A percentile compares a stretch with the other conserved stretches of the same genome.
Evolutionary conservation across 768 basidiomycete species (phyloP).

Genomic region (Ramaria rubella): DNA sequence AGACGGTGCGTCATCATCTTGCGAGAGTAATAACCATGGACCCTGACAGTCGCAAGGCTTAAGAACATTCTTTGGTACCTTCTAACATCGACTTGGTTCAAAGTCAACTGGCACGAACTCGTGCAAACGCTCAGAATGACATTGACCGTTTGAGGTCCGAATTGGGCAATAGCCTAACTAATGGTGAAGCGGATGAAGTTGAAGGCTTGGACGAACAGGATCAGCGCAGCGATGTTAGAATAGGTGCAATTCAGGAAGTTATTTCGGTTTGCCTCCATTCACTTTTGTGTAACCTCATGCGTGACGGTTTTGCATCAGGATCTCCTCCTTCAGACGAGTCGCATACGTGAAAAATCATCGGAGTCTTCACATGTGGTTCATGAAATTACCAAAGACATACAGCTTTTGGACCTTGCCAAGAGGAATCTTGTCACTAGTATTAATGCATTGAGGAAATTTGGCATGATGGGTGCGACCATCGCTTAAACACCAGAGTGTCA

Average conservation of each 20-base stretch:
- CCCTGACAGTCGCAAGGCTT: slow-evolving; percentile 6
- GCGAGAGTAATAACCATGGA: neutral
- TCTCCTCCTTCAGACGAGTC: slow-evolving; percentile 89
- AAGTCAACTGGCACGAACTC: slow-evolving; percentile 54
- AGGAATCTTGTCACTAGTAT: slow-evolving; percentile 86
- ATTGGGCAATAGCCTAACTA: slow-evolving; percentile 27
- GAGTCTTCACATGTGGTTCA: slow-evolving; percentile 96
- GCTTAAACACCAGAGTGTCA: neutral
- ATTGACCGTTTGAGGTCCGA: slow-evolving; percentile 62
- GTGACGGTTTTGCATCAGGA: slow-evolving; percentile 47
- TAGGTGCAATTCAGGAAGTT: slow-evolving; percentile 92
- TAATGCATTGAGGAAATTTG: slow-evolving; percentile 82
- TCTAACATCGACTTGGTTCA: slow-evolving; percentile 63
- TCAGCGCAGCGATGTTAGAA: slow-evolving; percentile 61
- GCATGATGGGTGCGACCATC: slow-evolving; percentile 76
- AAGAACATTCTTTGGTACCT: slow-evolving; percentile 65
- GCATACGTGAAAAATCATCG: slow-evolving; percentile 92
- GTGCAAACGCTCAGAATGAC: slow-evolving; percentile 67
- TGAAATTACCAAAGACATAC: slow-evolving; percentile 94
- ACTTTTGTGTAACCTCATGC: neutral
- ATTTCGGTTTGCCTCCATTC: slow-evolving; percentile 57
- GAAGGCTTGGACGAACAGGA: slow-evolving; percentile 45
- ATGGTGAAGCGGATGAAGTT: slow-evolving; percentile 18
- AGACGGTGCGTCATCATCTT: slow-evolving; percentile 48
- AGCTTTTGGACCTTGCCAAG: slow-evolving; percentile 88